These are phyloP conservation scores for Leccinum longicurvipes DNA, from an alignment of 768 basidiomycete genomes.

Conservation along the genomic window DNA sequence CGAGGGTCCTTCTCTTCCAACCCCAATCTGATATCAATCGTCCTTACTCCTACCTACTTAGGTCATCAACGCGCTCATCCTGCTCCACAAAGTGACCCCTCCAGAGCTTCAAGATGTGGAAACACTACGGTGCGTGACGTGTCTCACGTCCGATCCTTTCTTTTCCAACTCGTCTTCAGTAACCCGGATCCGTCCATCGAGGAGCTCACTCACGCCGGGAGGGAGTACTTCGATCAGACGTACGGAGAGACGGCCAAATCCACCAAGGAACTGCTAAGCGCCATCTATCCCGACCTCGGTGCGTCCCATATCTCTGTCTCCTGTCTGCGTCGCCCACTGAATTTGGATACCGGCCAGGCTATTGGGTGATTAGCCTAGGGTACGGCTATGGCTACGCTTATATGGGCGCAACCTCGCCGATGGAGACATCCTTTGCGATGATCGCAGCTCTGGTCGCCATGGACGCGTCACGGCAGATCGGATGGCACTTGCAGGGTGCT, in stretches of 20 bases:
- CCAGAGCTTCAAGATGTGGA: slow-evolving; percentile 47
- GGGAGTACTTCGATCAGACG: slow-evolving; percentile 42
- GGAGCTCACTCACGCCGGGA: slow-evolving; percentile 43
- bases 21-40: neutral
- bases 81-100: slow-evolving; percentile 51
- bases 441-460: slow-evolving; percentile 60
- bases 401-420: slow-evolving; percentile 41
- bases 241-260: slow-evolving; percentile 55
- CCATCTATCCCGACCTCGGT: slow-evolving; percentile 66
- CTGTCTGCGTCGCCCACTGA: neutral
- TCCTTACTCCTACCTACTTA: neutral
- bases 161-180: slow-evolving; percentile 26
- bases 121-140: slow-evolving; percentile 40
- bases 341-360: slow-evolving; percentile 35
- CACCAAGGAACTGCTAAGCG: slow-evolving; percentile 46
- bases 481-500: slow-evolving; percentile 64
- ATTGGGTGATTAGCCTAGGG: slow-evolving; percentile 50
- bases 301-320: slow-evolving; percentile 9
- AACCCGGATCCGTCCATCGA: slow-evolving; percentile 40
- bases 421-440: slow-evolving; percentile 59
- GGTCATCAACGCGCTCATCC: slow-evolving; percentile 54
- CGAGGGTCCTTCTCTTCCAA: slow-evolving; percentile 40
- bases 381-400: slow-evolving; percentile 58
- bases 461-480: slow-evolving; percentile 60
- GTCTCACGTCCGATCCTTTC: neutral